phyloP scores from a whole-genome alignment of 768 basidiomycete species.

The Russula sp. region DNA sequence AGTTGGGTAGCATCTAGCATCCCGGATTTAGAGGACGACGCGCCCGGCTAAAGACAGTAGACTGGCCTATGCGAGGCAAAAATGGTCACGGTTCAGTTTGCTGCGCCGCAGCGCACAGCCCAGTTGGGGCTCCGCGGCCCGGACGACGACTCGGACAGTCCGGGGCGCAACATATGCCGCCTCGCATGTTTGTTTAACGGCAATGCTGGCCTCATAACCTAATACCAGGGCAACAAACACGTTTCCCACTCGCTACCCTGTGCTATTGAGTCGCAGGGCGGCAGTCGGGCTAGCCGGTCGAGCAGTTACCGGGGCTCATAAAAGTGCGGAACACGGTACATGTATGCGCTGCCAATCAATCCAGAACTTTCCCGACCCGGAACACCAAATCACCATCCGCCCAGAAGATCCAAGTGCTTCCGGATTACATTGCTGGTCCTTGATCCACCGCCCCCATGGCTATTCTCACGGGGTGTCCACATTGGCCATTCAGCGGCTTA shows the following conservation, averaged over 20 bases:
- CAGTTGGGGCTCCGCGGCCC: background rate
- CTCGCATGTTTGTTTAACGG: background rate
- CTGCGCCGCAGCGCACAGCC: no score
- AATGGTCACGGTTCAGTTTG: no score
- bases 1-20: background rate
- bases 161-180: background rate
- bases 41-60: background rate
- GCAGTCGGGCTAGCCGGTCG: background rate
- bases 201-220: background rate
- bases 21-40: background rate
- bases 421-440: background rate
- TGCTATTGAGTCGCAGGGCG: background rate
- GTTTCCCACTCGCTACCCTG: background rate
- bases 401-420: background rate
- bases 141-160: background rate
- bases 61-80: background rate
- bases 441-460: background rate
- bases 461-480: background rate
- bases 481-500: background rate
- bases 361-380: background rate
- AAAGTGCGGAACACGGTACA: background rate
- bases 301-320: background rate
- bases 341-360: background rate
- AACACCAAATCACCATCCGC: background rate
- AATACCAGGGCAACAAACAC: background rate